Base-by-base conservation (phyloP, 164 flowering plant species). In the Akebia trifoliata region DNA sequence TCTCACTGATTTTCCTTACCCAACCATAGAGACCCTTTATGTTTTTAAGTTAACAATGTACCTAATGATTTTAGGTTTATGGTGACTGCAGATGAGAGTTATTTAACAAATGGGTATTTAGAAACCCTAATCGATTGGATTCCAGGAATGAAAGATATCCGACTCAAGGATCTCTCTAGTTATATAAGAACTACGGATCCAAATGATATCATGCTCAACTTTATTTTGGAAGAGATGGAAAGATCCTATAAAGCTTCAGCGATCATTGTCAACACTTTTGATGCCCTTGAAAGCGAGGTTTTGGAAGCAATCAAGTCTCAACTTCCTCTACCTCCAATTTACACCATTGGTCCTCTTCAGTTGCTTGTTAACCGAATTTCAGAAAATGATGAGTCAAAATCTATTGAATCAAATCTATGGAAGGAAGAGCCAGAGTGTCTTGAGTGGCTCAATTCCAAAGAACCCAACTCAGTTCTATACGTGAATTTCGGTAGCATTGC, bases 401-500 rank as follows among this genome's bases (percentile, higher is more conserved):
- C 62, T 1, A 24, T 71, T 55, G 69, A 63, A 45, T 66, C 43
- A 6, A 67, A 31, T 61, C 56, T 68, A 1, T 68, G 72, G 72
- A 62, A 52, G 28, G 67, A 62, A 39, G 72, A 70, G 28, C 21
- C 57, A 1, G 28, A 22, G 11, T 63, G 69, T 46, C 46, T 72
- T 0, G 59, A 67, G 9, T 72, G 75, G 75, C 52, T 72, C 2
- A 60, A 63, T 12, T 6, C 30, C 2, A 66, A 55, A 26, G 50
- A 62, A 44, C 53, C 63, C 14, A 26, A 32, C 15, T 70, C 74
- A 0, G 74, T 70, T 3, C 40, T 70, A 1, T 70, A 70, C n/a
- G 70, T 70, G 26, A 70, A 66, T 44, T 70, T 65, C 34, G 74
- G 74, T 3, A 66, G 74, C 53, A 40, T 67, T 12, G 48, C 72